Evolutionary conservation across 1,284 basidiomycete genomes (phyloP).

Genomic region (Paramarasmius palmivorus): DNA sequence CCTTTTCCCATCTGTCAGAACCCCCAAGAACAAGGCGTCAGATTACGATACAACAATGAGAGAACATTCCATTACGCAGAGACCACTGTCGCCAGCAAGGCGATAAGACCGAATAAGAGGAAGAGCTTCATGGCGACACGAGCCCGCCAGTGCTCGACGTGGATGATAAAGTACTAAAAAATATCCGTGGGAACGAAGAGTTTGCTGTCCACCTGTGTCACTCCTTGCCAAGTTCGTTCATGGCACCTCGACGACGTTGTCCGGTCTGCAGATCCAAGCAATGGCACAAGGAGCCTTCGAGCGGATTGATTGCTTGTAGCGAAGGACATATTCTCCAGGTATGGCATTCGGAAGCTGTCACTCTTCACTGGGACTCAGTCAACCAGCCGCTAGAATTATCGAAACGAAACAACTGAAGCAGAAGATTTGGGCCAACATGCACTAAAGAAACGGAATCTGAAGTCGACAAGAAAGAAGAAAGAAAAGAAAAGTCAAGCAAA

Average conservation of each 20-base stretch:
- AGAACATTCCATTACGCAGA: constrained; percentile 25
- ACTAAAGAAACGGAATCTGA: constrained; percentile 62
- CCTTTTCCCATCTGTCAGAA: constrained; percentile 52
- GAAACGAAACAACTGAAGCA: constrained; percentile 67
- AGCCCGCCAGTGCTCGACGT: background rate
- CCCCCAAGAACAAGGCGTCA: background rate
- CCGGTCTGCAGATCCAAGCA: constrained; percentile 71
- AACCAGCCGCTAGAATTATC: constrained; percentile 55
- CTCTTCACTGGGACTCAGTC: background rate
- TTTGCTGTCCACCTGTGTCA: background rate
- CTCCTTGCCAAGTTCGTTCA: constrained; percentile 21
- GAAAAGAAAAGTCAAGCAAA: constrained; percentile 51
- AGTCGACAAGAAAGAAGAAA: constrained; percentile 51
- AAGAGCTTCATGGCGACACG: constrained; percentile 29
- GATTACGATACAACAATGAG: background rate
- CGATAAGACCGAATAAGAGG: constrained; percentile 26
- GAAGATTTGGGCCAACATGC: constrained; percentile 58
- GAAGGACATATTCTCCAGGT: constrained; percentile 83
- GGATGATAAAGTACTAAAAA: background rate
- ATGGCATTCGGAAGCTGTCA: constrained; percentile 11
- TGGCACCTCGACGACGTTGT: constrained; percentile 63
- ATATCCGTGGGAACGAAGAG: background rate
- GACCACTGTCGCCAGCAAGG: constrained; percentile 30
- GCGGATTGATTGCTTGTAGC: constrained; percentile 71
- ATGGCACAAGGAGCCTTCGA: constrained; percentile 77